Percentiles rank a stretch among this genome's conserved stretches.
These are phyloP conservation scores for Xylaria sp. DNA, from an alignment of 2,329 filamentous ascomycete species.

Conservation along the genomic window DNA sequence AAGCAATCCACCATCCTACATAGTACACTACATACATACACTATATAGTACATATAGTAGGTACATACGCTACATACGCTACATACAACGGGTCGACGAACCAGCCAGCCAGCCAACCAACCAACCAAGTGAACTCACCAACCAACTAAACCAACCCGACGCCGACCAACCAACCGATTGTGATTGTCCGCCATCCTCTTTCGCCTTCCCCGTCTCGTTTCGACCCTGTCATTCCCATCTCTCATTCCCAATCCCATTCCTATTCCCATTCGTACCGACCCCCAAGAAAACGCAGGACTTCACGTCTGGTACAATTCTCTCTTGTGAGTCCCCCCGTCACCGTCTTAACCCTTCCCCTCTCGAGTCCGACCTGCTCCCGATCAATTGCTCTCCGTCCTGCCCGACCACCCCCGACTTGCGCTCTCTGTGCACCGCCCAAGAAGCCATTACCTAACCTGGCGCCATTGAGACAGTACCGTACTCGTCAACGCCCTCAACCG, in stretches of 20 bases:
- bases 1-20: not conserved
- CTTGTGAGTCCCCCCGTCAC: constrained; percentile 30
- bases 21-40: too few relatives aligned
- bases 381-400: constrained; percentile 29
- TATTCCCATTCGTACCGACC: constrained; percentile 9
- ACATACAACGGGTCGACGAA: not conserved
- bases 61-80: not conserved
- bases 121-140: constrained; percentile 34
- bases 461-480: constrained; percentile 16
- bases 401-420: constrained; percentile 17
- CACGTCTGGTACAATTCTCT: constrained; percentile 35
- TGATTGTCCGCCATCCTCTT: constrained; percentile 27
- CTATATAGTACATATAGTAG: too few relatives aligned
- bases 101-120: constrained; percentile 21
- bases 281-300: constrained; percentile 32
- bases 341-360: constrained; percentile 14
- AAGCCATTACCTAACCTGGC: constrained; percentile 7
- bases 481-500: constrained; percentile 25
- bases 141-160: constrained; percentile 30
- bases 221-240: constrained; percentile 32
- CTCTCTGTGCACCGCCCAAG: constrained; percentile 16
- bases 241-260: constrained; percentile 20
- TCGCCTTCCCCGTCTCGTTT: constrained; percentile 36
- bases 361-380: constrained; percentile 25
- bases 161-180: constrained; percentile 34